Evolutionary conservation across 208 protist species (phyloP).

Genomic region (Wallacemonas collosoma): DNA sequence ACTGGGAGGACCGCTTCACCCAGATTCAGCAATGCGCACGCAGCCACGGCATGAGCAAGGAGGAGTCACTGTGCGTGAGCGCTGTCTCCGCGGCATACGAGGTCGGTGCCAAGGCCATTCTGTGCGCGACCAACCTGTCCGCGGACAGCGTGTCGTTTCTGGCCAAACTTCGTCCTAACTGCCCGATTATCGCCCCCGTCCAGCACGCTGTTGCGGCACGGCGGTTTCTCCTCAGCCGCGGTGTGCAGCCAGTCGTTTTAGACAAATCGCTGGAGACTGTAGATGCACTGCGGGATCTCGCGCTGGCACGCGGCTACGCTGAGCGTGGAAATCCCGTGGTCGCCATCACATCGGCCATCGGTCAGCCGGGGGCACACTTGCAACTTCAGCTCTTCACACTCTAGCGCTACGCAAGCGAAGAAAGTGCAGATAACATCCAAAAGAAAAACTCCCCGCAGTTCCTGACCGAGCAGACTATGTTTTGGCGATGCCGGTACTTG

Average conservation of each 20-base stretch:
- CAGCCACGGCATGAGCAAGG: slow-evolving; percentile 59
- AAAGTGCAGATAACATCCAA: not conserved
- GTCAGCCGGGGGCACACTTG: not conserved
- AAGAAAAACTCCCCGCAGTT: not conserved
- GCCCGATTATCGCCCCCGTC: slow-evolving; percentile 80
- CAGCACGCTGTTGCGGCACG: not conserved
- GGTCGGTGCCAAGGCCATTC: slow-evolving; percentile 83
- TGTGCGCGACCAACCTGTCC: slow-evolving; percentile 88
- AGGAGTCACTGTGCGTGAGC: slow-evolving; percentile 93
- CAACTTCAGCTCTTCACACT: slow-evolving; percentile 6
- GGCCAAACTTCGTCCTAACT: slow-evolving; percentile 95
- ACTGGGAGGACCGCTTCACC: slow-evolving; percentile 76
- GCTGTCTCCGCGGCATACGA: slow-evolving; percentile 95
- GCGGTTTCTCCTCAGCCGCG: slow-evolving; percentile 3
- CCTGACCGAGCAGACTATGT: not conserved
- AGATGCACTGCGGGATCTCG: not conserved
- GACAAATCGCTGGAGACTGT: not conserved
- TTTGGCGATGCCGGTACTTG: not conserved
- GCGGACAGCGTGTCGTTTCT: slow-evolving; percentile 93
- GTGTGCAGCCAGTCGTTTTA: not conserved
- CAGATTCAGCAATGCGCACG: slow-evolving; percentile 78
- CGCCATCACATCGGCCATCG: not conserved
- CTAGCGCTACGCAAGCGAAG: not conserved
- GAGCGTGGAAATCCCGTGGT: slow-evolving; percentile 4
- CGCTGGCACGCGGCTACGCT: slow-evolving; percentile 3